phyloP scores from a whole-genome alignment of 2,329 filamentous ascomycete species.

The Neofusicoccum laricinum region DNA sequence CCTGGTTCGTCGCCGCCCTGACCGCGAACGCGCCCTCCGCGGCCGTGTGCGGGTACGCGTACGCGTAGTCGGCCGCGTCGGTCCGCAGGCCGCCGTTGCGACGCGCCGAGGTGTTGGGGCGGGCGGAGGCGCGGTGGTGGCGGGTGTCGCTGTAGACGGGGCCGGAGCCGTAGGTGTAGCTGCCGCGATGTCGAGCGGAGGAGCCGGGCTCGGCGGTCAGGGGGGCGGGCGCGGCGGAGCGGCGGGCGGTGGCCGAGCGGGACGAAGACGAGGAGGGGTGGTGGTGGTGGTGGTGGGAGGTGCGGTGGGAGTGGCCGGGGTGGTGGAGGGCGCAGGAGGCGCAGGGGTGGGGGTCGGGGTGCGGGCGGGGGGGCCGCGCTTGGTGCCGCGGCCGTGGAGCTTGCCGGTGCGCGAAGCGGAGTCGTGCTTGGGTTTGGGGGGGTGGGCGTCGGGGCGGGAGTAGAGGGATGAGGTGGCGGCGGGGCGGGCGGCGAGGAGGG shows the following conservation, averaged over 20 bases:
- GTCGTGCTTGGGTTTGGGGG: not conserved
- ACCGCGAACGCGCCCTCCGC: not conserved
- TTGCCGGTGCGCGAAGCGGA: not conserved
- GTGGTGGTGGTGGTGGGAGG: not conserved
- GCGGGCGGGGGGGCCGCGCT: not conserved
- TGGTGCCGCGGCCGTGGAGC: constrained; percentile 2
- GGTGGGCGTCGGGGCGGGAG: not conserved
- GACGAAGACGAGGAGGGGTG: not conserved
- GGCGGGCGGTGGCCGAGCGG: no score
- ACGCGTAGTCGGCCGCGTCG: not conserved
- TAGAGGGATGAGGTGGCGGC: constrained; percentile 5
- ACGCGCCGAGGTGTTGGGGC: not conserved
- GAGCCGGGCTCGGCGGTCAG: no score
- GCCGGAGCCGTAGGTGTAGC: not conserved
- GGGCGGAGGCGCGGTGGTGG: not conserved
- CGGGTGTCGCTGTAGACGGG: not conserved
- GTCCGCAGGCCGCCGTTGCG: not conserved
- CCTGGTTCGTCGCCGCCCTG: not conserved
- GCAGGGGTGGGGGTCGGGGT: not conserved
- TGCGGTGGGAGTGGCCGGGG: not conserved
- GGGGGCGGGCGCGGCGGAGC: not conserved
- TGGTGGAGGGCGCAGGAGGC: constrained; percentile 3
- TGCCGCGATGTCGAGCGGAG: no score
- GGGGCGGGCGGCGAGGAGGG: not conserved
- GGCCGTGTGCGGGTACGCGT: not conserved